These are phyloP conservation scores for Colletotrichum camelliae DNA, from an alignment of 2,329 filamentous ascomycete species.

Conservation along the genomic window DNA sequence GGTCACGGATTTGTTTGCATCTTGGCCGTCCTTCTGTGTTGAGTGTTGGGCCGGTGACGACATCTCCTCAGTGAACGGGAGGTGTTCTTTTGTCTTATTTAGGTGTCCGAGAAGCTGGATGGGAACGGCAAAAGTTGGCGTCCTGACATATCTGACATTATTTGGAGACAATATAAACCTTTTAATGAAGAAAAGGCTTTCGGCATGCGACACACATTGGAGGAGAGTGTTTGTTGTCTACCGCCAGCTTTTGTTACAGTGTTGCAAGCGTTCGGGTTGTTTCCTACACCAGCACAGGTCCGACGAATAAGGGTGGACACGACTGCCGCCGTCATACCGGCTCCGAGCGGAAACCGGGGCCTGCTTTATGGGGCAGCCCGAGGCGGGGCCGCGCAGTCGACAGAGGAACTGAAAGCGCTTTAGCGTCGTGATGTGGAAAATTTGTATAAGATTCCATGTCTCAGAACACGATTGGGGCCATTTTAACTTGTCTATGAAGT, in stretches of 20 bases:
- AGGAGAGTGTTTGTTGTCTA: background rate
- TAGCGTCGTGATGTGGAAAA: background rate
- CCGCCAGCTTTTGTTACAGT: background rate
- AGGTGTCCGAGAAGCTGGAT: background rate
- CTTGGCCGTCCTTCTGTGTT: background rate
- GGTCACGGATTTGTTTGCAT: background rate
- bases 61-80: background rate
- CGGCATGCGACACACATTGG: background rate
- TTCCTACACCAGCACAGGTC: background rate
- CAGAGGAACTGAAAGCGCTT: background rate
- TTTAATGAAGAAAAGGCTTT: background rate
- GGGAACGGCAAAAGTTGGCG: background rate
- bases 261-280: background rate
- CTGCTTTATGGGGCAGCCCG: background rate
- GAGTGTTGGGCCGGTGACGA: background rate
- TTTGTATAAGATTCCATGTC: background rate
- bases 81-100: background rate
- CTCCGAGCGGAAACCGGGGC: background rate
- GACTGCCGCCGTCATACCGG: background rate
- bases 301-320: background rate
- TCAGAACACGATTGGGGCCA: background rate
- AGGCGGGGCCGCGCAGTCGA: background rate
- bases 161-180: background rate
- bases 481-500: background rate
- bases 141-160: background rate